Evolutionary conservation across 2,329 filamentous ascomycete species (phyloP).

Genomic region (Ophiostoma sp.): DNA sequence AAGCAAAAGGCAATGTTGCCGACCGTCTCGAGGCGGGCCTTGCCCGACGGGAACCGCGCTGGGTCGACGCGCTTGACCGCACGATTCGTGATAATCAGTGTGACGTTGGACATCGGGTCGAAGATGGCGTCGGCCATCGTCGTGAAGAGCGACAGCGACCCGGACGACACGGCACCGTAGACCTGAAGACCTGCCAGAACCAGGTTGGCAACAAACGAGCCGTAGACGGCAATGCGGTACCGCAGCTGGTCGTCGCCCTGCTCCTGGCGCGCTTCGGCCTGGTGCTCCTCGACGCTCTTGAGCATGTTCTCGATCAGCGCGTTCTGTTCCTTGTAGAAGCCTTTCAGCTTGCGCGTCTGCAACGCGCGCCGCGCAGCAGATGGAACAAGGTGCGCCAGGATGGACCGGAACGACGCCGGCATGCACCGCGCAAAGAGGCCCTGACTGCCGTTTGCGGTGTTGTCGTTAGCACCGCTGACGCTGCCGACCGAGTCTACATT

Average conservation of each 20-base stretch:
- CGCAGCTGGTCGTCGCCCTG: conserved; percentile 75
- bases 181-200: conserved; percentile 74
- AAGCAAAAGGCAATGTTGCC: conserved; percentile 97
- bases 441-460: neutral
- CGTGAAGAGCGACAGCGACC: conserved; percentile 92
- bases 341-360: conserved; percentile 48
- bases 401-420: conserved; percentile 28
- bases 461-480: neutral
- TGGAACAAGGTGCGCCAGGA: conserved; percentile 30
- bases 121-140: conserved; percentile 96
- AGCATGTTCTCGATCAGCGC: conserved; percentile 87
- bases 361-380: conserved; percentile 33
- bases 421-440: conserved; percentile 9
- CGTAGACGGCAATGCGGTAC: conserved; percentile 60
- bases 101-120: conserved; percentile 84
- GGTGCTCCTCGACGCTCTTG: conserved; percentile 88
- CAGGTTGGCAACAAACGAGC: conserved; percentile 73
- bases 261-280: conserved; percentile 72
- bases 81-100: conserved; percentile 78
- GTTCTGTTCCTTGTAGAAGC: conserved; percentile 88
- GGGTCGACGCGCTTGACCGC: conserved; percentile 84
- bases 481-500: neutral
- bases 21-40: conserved; percentile 88
- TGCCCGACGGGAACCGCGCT: conserved; percentile 81
- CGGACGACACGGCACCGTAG: conserved; percentile 79